phyloP scores from a whole-genome alignment of 805 yeast species.

The Ogataea naganishii region DNA sequence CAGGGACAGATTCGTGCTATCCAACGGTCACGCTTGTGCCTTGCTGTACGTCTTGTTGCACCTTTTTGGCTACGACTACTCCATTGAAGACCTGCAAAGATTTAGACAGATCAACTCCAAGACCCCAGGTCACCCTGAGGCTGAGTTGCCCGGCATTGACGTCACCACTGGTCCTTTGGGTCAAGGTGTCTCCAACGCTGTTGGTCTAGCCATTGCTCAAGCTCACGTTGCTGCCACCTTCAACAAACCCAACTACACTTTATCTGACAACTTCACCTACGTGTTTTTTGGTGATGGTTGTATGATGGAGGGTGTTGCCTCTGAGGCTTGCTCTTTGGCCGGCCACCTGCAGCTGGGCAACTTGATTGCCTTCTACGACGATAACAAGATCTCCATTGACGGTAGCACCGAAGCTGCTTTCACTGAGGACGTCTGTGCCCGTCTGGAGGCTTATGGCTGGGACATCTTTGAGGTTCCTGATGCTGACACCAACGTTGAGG shows the following conservation, averaged over 20 bases:
- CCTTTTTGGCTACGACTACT: slow-evolving; percentile 72
- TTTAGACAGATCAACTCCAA: slow-evolving; percentile 87
- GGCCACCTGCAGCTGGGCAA: slow-evolving; percentile 93
- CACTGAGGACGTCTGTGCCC: slow-evolving; percentile 81
- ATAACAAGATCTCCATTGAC: slow-evolving; percentile 93
- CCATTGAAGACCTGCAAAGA: slow-evolving; percentile 78
- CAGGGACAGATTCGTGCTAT: slow-evolving; percentile 90
- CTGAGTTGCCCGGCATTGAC: slow-evolving; percentile 85
- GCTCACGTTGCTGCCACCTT: slow-evolving; percentile 84
- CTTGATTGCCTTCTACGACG: slow-evolving; percentile 93
- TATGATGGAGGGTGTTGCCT: slow-evolving; percentile 94
- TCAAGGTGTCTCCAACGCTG: slow-evolving; percentile 95
- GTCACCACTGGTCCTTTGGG: slow-evolving; percentile 99
- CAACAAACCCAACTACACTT: slow-evolving; percentile 74
- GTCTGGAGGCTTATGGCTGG: slow-evolving; percentile 95
- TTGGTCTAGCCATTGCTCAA: slow-evolving; percentile 94
- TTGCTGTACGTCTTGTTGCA: slow-evolving; percentile 78
- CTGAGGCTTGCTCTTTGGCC: slow-evolving; percentile 91
- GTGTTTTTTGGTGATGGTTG: slow-evolving; percentile 94
- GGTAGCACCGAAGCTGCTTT: slow-evolving; percentile 86
- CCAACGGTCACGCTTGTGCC: slow-evolving; percentile 96
- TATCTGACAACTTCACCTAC: slow-evolving; percentile 73
- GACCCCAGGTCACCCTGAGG: slow-evolving; percentile 98
- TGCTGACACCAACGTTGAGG: slow-evolving; percentile 73
- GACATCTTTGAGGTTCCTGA: slow-evolving; percentile 66